Evolutionary conservation across 2,329 filamentous ascomycete genomes (phyloP).

Genomic region (Colletotrichum sp.): DNA sequence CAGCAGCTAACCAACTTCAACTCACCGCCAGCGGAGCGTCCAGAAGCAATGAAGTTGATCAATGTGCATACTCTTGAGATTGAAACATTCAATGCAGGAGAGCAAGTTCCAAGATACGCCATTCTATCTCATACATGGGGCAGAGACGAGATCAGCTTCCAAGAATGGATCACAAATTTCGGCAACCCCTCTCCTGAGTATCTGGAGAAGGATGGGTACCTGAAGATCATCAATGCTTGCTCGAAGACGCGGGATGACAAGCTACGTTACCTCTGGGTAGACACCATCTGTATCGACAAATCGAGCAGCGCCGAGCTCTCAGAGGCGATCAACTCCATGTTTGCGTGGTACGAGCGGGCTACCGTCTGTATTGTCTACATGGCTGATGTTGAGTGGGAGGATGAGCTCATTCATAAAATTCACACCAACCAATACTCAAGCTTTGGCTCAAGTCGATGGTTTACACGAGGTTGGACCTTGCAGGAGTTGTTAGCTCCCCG

Average conservation of each 20-base stretch:
- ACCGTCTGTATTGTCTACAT: slow-evolving; percentile 30
- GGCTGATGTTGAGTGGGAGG: not conserved
- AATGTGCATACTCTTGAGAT: slow-evolving; percentile 25
- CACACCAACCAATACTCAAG: not conserved
- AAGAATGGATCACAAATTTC: slow-evolving; percentile 22
- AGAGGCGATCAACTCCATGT: slow-evolving; percentile 32
- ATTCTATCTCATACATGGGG: slow-evolving; percentile 42
- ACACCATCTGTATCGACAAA: slow-evolving; percentile 38
- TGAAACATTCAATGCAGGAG: slow-evolving; percentile 25
- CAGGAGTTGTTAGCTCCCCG: slow-evolving; percentile 66
- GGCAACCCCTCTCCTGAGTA: not conserved
- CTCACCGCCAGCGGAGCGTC: not conserved
- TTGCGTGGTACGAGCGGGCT: slow-evolving; percentile 33
- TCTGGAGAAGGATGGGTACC: not conserved
- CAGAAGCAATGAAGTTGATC: slow-evolving; percentile 30
- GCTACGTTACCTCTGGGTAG: slow-evolving; percentile 31
- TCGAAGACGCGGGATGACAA: not conserved
- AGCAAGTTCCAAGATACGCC: slow-evolving; percentile 27
- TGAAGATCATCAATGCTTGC: slow-evolving; percentile 7
- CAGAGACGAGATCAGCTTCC: slow-evolving; percentile 30
- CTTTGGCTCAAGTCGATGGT: slow-evolving; percentile 30
- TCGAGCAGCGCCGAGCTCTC: slow-evolving; percentile 32
- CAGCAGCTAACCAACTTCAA: not conserved
- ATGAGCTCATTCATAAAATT: not conserved
- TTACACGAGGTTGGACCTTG: slow-evolving; percentile 60